Percentiles rank a stretch among this genome's conserved stretches.
These are phyloP conservation scores for Myrica gale DNA, from an alignment of 306 rosid genomes.

Conservation along the genomic window DNA sequence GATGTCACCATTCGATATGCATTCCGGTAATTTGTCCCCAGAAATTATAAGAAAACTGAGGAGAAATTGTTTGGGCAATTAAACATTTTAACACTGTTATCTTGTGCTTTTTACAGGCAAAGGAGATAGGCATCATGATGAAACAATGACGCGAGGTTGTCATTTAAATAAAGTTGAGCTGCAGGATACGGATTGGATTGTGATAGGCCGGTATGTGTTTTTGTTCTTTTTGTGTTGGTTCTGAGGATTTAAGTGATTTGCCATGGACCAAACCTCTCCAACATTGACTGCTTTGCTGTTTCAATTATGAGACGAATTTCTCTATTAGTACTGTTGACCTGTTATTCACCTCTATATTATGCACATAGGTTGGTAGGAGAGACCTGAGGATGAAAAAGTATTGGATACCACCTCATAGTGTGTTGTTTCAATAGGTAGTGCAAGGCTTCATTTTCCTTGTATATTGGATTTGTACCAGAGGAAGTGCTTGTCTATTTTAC, in stretches of 20 bases:
- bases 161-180: background rate
- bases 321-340: background rate
- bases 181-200: slow-evolving; percentile 39
- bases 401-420: background rate
- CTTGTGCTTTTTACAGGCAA: slow-evolving; percentile 38
- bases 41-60: slow-evolving; percentile 1
- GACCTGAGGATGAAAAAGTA: background rate
- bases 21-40: slow-evolving; percentile 28
- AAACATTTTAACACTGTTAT: slow-evolving; percentile 1
- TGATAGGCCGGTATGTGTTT: slow-evolving; percentile 44
- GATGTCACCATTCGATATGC: slow-evolving; percentile 23
- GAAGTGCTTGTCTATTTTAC: background rate
- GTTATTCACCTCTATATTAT: background rate
- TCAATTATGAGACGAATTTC: background rate
- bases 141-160: slow-evolving; percentile 7
- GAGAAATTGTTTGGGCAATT: slow-evolving; percentile 17
- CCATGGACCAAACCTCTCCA: background rate
- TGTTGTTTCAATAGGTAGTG: background rate
- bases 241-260: slow-evolving; percentile 6
- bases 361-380: background rate
- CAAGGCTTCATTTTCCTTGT: background rate
- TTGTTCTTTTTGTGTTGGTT: slow-evolving; percentile 20
- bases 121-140: slow-evolving; percentile 34
- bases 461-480: background rate
- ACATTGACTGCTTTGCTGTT: background rate